phyloP scores from a whole-genome alignment of 305 asterid genomes.

The Vinca major region DNA sequence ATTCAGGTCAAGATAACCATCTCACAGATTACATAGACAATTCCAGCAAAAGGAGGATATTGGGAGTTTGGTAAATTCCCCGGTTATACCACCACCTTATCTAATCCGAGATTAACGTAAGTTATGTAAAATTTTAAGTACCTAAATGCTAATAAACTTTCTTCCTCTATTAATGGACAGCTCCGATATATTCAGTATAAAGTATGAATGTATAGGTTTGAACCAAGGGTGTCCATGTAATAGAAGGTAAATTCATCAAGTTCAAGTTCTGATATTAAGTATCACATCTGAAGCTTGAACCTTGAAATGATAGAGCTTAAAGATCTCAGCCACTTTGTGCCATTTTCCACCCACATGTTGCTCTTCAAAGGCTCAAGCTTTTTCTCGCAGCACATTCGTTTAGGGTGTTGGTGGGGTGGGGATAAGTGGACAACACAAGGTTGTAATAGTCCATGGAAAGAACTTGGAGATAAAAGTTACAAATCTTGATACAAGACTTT shows the following conservation, averaged over 20 bases:
- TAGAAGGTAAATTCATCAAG: not conserved
- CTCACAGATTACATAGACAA: not conserved
- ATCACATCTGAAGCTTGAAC: not conserved
- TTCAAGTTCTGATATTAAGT: not conserved
- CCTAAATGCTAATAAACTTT: too few species aligned
- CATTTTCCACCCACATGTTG: not conserved
- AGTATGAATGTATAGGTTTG: not conserved
- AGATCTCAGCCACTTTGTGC: not conserved
- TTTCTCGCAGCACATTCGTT: not conserved
- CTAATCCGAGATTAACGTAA: not conserved
- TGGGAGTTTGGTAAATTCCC: not conserved
- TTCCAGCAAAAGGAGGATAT: not conserved
- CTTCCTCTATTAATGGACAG: not conserved
- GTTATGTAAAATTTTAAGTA: not conserved
- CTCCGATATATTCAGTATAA: not conserved
- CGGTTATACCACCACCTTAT: not conserved
- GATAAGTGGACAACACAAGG: not conserved
- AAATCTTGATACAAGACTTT: not conserved
- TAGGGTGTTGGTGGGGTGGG: not conserved
- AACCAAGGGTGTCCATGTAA: not conserved
- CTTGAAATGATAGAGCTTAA: not conserved
- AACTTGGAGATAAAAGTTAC: not conserved
- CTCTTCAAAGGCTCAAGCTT: not conserved
- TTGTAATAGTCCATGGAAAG: not conserved
- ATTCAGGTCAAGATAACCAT: not conserved